A percentile compares a stretch with the other conserved stretches of the same genome.
Conservation (phyloP, 169 alveolate genomes). For the Cryptosporidium ubiquitum region DNA sequence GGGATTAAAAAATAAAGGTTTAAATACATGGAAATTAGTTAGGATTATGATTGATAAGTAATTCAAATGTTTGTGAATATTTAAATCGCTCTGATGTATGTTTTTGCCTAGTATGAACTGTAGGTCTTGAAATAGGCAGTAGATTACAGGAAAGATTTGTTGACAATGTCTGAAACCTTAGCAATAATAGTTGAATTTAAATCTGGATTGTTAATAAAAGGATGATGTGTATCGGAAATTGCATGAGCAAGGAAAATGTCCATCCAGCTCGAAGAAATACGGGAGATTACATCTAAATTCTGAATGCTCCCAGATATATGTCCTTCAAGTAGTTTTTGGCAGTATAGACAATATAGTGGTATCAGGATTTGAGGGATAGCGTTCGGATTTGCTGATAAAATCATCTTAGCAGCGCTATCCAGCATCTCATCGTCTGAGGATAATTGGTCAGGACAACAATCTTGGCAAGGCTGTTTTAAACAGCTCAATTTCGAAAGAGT, state of each 20-base stretch:
- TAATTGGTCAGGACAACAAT: not conserved
- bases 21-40: not conserved
- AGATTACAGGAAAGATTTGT: not conserved
- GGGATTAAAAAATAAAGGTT: not conserved
- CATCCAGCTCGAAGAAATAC: constrained; percentile 28
- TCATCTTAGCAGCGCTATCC: not conserved
- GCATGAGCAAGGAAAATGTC: constrained; percentile 36
- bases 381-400: constrained; percentile 15
- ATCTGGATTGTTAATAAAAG: constrained; percentile 34
- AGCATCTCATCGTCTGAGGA: not conserved
- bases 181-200: constrained; percentile 4
- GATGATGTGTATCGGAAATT: constrained; percentile 37
- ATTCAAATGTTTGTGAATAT: not conserved
- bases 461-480: constrained; percentile 9
- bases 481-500: not conserved
- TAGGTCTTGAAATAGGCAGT: not conserved
- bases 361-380: constrained; percentile 16
- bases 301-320: not conserved
- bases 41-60: not conserved
- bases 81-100: not conserved
- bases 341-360: constrained; percentile 36
- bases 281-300: constrained; percentile 3
- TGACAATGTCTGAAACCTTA: constrained; percentile 1
- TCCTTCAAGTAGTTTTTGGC: constrained; percentile 18
- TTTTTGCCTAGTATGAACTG: not conserved